These are phyloP conservation scores for Russula vinacea DNA, from an alignment of 768 basidiomycete species.

Conservation along the genomic window DNA sequence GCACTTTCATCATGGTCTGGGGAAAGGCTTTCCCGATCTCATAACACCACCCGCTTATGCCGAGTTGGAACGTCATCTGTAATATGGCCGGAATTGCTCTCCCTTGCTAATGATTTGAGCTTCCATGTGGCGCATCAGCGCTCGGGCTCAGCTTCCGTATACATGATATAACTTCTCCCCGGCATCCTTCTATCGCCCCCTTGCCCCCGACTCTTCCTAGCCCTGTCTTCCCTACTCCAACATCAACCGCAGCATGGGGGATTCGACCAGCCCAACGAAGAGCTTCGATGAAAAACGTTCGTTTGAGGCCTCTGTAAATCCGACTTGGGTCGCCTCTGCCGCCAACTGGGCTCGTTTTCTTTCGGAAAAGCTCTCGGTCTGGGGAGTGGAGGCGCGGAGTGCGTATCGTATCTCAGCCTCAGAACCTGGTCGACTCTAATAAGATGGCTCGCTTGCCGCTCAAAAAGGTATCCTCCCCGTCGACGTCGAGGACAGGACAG, in stretches of 20 bases:
- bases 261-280: background rate
- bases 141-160: background rate
- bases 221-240: background rate
- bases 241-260: too few species aligned
- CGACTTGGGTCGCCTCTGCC: background rate
- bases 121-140: too few species aligned
- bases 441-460: background rate
- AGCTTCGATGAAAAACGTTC: background rate
- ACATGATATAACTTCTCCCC: background rate
- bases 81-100: background rate
- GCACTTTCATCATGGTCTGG: too few species aligned
- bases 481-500: slow-evolving; percentile 36
- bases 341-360: background rate
- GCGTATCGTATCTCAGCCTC: background rate
- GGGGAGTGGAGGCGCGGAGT: slow-evolving; percentile 38
- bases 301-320: background rate
- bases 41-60: too few species aligned
- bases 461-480: slow-evolving; percentile 39
- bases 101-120: background rate
- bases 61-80: too few species aligned
- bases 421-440: background rate
- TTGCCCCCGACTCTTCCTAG: background rate
- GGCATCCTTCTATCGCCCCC: background rate
- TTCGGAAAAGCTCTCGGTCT: background rate
- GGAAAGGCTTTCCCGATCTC: too few species aligned